Conservation (phyloP, 108 stramenopile species). For the Pseudonitzschia multiseries region DNA sequence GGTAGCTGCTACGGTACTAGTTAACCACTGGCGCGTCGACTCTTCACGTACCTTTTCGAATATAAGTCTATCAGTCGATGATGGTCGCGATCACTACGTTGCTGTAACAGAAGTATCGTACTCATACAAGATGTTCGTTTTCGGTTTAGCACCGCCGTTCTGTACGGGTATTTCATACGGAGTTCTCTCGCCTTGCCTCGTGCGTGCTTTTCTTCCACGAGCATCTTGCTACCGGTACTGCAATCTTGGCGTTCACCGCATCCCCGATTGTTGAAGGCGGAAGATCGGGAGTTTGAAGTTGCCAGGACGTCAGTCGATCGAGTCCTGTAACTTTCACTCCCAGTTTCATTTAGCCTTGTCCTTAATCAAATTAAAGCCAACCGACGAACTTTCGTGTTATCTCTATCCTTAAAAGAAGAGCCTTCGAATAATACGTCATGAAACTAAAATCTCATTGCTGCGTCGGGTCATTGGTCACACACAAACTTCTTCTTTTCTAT, state of each 20-base stretch:
- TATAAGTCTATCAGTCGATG: not conserved
- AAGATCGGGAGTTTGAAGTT: conserved; percentile 13
- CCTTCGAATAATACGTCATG: not conserved
- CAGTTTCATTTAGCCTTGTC: no score
- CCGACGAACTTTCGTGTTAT: no score
- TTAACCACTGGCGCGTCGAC: not conserved
- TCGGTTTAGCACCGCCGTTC: not conserved
- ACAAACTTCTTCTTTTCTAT: no score
- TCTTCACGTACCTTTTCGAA: conserved; percentile 6
- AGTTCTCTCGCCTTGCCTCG: conserved; percentile 1
- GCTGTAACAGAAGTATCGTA: not conserved
- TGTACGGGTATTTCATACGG: not conserved
- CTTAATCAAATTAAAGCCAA: no score
- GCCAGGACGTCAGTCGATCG: conserved; percentile 2
- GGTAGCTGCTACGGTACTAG: not conserved
- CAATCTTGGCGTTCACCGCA: not conserved
- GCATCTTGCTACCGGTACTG: not conserved
- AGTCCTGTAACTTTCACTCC: not conserved
- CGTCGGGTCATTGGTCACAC: no score
- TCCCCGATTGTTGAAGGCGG: conserved; percentile 1
- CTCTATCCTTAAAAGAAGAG: not conserved
- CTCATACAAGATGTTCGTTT: not conserved
- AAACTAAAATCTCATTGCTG: not conserved
- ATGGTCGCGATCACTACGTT: not conserved
- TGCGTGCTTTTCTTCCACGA: not conserved